Conservation (phyloP, 2,329 filamentous ascomycete species). For the Nemania sp. region DNA sequence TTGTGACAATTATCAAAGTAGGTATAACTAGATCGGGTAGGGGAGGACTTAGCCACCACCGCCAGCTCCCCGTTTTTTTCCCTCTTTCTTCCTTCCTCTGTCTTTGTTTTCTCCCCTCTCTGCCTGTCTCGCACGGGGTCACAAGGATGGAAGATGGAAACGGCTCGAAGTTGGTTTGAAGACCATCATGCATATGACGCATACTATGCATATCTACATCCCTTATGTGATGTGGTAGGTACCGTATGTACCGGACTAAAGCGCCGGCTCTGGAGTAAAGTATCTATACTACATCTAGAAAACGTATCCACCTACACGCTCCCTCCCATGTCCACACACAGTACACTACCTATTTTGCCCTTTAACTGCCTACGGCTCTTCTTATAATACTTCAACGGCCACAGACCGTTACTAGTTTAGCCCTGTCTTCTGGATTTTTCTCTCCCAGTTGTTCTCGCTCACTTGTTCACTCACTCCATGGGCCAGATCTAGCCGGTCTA, state of each 20-base stretch:
- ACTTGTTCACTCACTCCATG: constrained; percentile 5
- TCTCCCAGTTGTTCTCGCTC: constrained; percentile 6
- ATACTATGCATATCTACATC: background rate
- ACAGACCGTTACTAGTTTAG: constrained; percentile 24
- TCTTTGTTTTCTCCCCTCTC: background rate
- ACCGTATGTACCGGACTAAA: background rate
- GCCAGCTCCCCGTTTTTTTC: background rate
- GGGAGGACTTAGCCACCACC: background rate
- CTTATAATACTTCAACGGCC: constrained; percentile 24
- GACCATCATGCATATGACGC: background rate
- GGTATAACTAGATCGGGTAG: background rate
- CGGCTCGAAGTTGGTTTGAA: background rate
- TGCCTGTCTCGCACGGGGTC: background rate
- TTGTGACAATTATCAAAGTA: too few species aligned
- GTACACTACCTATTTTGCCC: background rate
- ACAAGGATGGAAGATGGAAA: background rate
- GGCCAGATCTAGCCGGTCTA: background rate
- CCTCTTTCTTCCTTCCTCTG: background rate
- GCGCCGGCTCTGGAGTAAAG: background rate
- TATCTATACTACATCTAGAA: background rate
- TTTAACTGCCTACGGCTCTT: constrained; percentile 30
- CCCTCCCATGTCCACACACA: constrained; percentile 4
- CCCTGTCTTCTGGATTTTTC: constrained; percentile 20
- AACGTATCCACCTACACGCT: background rate
- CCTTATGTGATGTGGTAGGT: background rate